These are phyloP conservation scores for Coelastrella sp. DNA, from an alignment of 139 green algal genomes.

Conservation along the genomic window DNA sequence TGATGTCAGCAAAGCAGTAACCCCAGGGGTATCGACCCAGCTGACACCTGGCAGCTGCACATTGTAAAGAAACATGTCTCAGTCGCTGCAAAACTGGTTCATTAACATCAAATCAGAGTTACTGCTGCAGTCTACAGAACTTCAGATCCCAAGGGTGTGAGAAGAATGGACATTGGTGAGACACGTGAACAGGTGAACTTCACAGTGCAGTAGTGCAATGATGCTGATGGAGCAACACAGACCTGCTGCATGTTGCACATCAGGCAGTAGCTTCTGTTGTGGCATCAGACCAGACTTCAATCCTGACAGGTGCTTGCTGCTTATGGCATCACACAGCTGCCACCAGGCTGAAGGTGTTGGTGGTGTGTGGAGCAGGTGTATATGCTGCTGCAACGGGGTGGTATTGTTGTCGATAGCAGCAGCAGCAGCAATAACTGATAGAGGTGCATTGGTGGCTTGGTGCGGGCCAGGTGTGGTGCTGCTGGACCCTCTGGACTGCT, in stretches of 20 bases:
- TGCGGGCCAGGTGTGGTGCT: background rate
- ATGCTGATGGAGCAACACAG: background rate
- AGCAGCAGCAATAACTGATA: background rate
- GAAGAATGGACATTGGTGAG: no score
- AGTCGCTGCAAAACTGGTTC: background rate
- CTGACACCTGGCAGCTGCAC: slow-evolving; percentile 29
- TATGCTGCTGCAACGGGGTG: background rate
- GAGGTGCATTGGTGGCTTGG: background rate
- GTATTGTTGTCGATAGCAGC: no score
- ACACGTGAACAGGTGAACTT: no score
- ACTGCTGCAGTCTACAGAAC: no score
- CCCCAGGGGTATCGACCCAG: slow-evolving; percentile 25
- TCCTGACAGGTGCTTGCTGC: background rate
- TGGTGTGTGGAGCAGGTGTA: slow-evolving; percentile 20
- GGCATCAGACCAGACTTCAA: background rate
- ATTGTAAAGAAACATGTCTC: background rate
- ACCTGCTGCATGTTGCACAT: background rate
- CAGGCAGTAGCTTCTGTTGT: background rate
- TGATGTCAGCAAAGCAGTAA: background rate
- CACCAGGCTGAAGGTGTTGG: slow-evolving; percentile 18
- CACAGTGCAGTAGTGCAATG: background rate
- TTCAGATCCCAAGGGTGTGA: no score
- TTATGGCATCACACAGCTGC: background rate
- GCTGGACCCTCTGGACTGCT: no score
- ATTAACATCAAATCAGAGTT: no score